Evolutionary conservation across 495 filamentous ascomycete species (phyloP).

Genomic region (Aspergillus incahuasiensis): DNA sequence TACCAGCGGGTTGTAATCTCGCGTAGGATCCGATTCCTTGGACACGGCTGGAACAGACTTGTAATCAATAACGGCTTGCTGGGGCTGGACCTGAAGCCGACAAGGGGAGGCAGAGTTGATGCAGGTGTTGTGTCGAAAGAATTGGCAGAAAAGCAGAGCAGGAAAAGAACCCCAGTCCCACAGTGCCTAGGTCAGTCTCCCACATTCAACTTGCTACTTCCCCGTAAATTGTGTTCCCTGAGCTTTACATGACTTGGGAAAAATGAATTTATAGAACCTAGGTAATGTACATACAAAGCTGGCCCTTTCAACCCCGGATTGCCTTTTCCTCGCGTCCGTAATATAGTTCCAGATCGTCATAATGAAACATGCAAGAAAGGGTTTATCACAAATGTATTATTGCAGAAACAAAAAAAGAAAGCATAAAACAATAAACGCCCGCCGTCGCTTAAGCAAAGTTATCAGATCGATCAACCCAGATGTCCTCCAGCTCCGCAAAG

Average conservation of each 20-base stretch:
- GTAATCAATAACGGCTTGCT: neutral
- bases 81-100: neutral
- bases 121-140: neutral
- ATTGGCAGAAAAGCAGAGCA: neutral
- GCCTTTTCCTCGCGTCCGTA: conserved; percentile 26
- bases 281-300: conserved; percentile 9
- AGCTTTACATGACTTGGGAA: neutral
- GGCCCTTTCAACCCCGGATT: conserved; percentile 5
- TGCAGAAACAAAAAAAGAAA: conserved; percentile 12
- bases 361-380: conserved; percentile 10
- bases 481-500: conserved; percentile 86
- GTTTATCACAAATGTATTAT: conserved; percentile 3
- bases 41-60: conserved; percentile 7
- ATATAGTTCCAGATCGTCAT: conserved; percentile 15
- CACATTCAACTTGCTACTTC: neutral
- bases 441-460: conserved; percentile 64
- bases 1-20: neutral
- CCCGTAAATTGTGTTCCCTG: too few relatives aligned
- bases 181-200: neutral
- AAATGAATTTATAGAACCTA: conserved; percentile 2
- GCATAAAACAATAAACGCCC: conserved; percentile 22
- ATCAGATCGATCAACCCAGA: conserved; percentile 81
- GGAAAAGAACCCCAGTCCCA: neutral
- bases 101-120: neutral
- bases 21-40: conserved; percentile 4